Conservation (phyloP, 1,284 basidiomycete genomes). For the Dichomitus squalens region DNA sequence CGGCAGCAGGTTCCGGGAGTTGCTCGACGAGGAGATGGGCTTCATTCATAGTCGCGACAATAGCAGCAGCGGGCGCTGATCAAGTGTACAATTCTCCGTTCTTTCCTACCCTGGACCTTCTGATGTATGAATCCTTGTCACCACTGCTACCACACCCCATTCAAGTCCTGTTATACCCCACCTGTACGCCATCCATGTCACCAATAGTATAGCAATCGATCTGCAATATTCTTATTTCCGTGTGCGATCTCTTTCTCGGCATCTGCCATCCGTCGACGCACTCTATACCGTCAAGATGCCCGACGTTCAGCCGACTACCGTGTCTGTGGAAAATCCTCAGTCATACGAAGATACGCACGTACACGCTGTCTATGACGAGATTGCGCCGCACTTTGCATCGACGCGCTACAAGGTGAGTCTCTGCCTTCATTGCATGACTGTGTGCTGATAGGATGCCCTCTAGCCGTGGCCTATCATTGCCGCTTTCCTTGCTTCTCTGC, state of each 20-base stretch:
- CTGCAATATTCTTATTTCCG: no score
- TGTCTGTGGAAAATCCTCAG: constrained; percentile 49
- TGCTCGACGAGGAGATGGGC: constrained; percentile 78
- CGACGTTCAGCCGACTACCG: constrained; percentile 41
- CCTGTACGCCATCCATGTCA: constrained; percentile 17
- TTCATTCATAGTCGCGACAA: constrained; percentile 36
- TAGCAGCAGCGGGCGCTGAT: constrained; percentile 11
- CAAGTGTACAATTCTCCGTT: not conserved
- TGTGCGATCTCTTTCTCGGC: not conserved
- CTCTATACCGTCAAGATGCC: constrained; percentile 12
- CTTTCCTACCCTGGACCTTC: constrained; percentile 5
- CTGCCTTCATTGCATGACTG: no score
- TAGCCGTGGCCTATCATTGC: constrained; percentile 96
- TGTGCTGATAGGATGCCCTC: not conserved
- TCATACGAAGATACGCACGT: constrained; percentile 78
- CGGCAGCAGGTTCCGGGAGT: constrained; percentile 59
- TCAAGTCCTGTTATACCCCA: constrained; percentile 11
- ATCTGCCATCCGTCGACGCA: not conserved
- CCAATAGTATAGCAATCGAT: not conserved
- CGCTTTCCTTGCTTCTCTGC: constrained; percentile 75
- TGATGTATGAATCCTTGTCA: constrained; percentile 13
- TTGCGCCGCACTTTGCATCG: constrained; percentile 90
- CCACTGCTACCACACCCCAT: constrained; percentile 2
- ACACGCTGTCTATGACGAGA: constrained; percentile 87
- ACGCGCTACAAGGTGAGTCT: constrained; percentile 86